Conservation (phyloP, 176 grass and related monocot genomes). For the Panicum miliaceum region DNA sequence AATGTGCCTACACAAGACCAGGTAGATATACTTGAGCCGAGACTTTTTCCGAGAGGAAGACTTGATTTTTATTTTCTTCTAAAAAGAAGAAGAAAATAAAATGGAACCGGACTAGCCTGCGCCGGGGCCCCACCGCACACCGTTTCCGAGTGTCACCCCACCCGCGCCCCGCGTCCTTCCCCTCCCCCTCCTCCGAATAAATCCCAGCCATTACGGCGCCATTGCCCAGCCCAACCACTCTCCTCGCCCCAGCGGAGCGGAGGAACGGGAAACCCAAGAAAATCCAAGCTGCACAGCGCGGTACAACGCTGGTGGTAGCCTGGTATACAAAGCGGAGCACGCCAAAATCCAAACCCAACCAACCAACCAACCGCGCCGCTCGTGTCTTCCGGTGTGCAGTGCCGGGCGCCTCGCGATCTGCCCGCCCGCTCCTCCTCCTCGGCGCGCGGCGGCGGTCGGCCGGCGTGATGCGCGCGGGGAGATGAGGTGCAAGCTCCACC, state of each 20-base stretch:
- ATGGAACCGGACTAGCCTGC: background rate
- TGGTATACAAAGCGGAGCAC: background rate
- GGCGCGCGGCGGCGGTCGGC: background rate
- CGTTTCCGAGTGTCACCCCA: background rate
- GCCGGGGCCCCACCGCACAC: background rate
- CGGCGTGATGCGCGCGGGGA: constrained; percentile 28
- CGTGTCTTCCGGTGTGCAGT: background rate
- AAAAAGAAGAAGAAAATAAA: no score
- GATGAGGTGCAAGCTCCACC: constrained; percentile 90
- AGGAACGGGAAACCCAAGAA: background rate
- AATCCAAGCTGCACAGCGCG: background rate
- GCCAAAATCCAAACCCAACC: constrained; percentile 30
- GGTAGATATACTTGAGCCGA: no score
- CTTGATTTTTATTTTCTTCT: background rate
- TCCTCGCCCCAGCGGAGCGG: background rate
- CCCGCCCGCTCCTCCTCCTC: background rate
- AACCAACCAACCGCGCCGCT: background rate
- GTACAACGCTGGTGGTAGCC: background rate
- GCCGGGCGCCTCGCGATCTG: background rate
- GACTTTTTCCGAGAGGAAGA: background rate
- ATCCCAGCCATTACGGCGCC: constrained; percentile 17
- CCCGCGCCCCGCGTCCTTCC: background rate
- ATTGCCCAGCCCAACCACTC: constrained; percentile 19
- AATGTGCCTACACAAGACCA: background rate
- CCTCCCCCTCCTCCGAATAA: background rate